Percentiles rank a stretch among this genome's conserved stretches.
Evolutionary conservation across 768 basidiomycete genomes (phyloP).

Genomic region (Leccinellum rugosiceps): DNA sequence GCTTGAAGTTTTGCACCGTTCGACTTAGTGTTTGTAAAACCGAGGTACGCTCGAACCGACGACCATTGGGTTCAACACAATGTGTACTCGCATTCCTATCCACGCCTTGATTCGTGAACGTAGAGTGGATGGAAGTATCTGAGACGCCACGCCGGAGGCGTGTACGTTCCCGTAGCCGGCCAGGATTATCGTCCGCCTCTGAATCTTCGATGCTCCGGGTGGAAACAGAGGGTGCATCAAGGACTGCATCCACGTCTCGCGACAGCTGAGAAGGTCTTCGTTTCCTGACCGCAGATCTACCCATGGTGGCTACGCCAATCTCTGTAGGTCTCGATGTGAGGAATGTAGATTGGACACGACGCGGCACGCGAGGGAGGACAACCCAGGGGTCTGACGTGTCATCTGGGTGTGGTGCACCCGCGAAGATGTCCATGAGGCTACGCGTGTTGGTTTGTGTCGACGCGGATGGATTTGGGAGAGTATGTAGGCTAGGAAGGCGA

Average conservation of each 20-base stretch:
- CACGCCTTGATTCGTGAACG: conserved; percentile 62
- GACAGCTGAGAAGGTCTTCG: conserved; percentile 41
- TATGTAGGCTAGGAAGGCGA: conserved; percentile 9
- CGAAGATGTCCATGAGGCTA: conserved; percentile 84
- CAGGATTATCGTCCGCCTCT: conserved; percentile 42
- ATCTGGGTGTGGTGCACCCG: conserved; percentile 65
- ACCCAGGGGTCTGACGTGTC: conserved; percentile 67
- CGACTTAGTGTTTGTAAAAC: conserved; percentile 54
- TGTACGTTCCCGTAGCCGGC: conserved; percentile 61
- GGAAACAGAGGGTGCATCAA: conserved; percentile 47
- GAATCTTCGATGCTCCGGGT: conserved; percentile 28
- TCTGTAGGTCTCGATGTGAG: conserved; percentile 20
- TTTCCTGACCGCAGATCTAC: conserved; percentile 17
- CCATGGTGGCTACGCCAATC: conserved; percentile 11
- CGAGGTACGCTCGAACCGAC: conserved; percentile 42
- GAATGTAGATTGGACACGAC: conserved; percentile 28
- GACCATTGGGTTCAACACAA: conserved; percentile 9
- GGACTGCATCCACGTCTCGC: conserved; percentile 73
- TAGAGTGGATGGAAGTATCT: conserved; percentile 90
- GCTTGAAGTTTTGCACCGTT: conserved; percentile 50
- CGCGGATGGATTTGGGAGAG: conserved; percentile 11
- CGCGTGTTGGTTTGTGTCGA: conserved; percentile 20
- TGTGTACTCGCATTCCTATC: conserved; percentile 12
- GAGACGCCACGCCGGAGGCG: conserved; percentile 79
- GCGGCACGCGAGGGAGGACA: conserved; percentile 47